phyloP scores from a whole-genome alignment of 2,329 filamentous ascomycete genomes.

The Madurella fahalii region DNA sequence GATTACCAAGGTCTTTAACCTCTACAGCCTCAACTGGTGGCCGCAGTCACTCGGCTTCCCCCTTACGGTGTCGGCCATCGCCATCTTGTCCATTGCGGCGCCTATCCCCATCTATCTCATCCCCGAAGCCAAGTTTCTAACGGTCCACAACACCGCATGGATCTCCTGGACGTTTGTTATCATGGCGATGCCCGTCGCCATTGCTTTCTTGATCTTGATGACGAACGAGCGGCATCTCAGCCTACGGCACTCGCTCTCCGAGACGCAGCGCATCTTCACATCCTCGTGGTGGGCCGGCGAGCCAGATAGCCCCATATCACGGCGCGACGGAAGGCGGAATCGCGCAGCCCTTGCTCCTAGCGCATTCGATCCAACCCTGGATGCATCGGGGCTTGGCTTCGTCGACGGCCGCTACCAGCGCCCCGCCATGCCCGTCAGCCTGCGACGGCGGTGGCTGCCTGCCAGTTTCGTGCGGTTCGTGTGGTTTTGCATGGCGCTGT shows the following conservation, averaged over 20 bases:
- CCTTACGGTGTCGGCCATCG: constrained; percentile 59
- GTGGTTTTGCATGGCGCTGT: constrained; percentile 64
- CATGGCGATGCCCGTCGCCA: constrained; percentile 65
- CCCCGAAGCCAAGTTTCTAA: constrained; percentile 50
- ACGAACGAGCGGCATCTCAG: constrained; percentile 60
- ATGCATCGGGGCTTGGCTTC: constrained; percentile 23
- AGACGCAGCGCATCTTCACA: constrained; percentile 65
- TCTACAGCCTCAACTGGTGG: constrained; percentile 71
- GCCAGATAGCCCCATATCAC: constrained; percentile 40
- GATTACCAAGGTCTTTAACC: constrained; percentile 69
- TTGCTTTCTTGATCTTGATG: constrained; percentile 61
- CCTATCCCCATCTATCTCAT: constrained; percentile 59
- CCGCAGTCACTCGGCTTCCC: constrained; percentile 61
- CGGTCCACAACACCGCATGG: constrained; percentile 62
- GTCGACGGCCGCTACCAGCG: constrained; percentile 16
- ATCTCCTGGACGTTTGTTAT: constrained; percentile 66
- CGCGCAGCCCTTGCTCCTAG: constrained; percentile 36
- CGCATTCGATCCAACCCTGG: constrained; percentile 37
- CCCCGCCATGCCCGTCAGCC: constrained; percentile 35
- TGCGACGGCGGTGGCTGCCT: constrained; percentile 55
- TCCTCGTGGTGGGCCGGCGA: constrained; percentile 63
- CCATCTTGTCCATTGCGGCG: constrained; percentile 53
- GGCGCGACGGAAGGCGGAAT: constrained; percentile 39
- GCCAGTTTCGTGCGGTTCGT: constrained; percentile 65
- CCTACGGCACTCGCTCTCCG: constrained; percentile 57